Percentiles rank a stretch among this genome's conserved stretches.
These are phyloP conservation scores for Tolypocladium paradoxum DNA, from an alignment of 2,329 filamentous ascomycete genomes.

Conservation along the genomic window DNA sequence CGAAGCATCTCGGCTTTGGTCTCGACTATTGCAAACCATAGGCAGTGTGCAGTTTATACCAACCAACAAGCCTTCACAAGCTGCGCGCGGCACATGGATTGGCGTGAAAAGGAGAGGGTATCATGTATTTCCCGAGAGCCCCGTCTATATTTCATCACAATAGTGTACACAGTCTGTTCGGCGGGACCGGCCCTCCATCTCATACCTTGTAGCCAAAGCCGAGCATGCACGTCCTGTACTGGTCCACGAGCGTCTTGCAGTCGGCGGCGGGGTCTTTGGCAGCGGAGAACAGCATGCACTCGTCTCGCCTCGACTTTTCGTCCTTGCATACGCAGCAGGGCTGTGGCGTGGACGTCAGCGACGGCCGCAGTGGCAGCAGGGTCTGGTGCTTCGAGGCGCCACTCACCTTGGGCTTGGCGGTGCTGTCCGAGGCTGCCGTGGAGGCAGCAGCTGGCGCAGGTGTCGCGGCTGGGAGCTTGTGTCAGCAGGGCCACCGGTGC, in stretches of 20 bases:
- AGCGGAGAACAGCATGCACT: conserved; percentile 97
- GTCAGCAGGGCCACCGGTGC: neutral
- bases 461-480: neutral
- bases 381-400: neutral
- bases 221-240: conserved; percentile 87
- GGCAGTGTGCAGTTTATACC: neutral
- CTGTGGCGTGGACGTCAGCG: conserved; percentile 31
- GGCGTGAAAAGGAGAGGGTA: neutral
- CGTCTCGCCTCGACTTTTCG: conserved; percentile 84
- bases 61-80: neutral
- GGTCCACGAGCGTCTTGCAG: conserved; percentile 71
- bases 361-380: conserved; percentile 1
- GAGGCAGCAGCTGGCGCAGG: conserved; percentile 9
- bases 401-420: conserved; percentile 33
- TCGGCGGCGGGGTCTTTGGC: conserved; percentile 71
- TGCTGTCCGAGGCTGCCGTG: conserved; percentile 18
- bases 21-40: neutral
- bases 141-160: conserved; percentile 6
- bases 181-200: conserved; percentile 1
- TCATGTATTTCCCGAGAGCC: conserved; percentile 3
- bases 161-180: conserved; percentile 12
- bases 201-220: conserved; percentile 77
- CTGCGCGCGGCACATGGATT: neutral
- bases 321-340: conserved; percentile 97
- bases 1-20: neutral